Base-by-base conservation (phyloP, 257 asterid genomes). In the Haberlea rhodopensis region DNA sequence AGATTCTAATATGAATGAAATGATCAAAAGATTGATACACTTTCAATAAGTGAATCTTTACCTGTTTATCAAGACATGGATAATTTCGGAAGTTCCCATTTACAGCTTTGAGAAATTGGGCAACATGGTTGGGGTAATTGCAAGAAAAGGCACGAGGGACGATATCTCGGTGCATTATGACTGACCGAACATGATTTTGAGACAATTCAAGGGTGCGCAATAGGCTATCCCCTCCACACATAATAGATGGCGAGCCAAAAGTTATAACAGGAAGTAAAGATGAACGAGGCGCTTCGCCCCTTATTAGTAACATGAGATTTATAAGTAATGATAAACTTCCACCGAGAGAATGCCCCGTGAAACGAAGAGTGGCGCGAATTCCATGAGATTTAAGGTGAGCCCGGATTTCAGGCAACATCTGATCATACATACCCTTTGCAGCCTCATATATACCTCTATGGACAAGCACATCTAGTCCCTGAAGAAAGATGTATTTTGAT, bases 371-470 rank as follows among this genome's bases (percentile, higher is more conserved):
- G 18, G 97, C 96, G 53, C 75, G 77, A 9, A 73, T 74, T 7
- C 96, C 88, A 3, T 81, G 78, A 25, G 84, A 67, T 67, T 77
- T 71, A 60, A 92, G 77, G 65, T 92, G 99, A 5, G 73, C 73
- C 3, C 63, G 87, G 34, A 94, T 75, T 78, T 87, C 96, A 18
- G 97, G 95, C 75, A 94, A 48, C 86, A 94, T 86, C 43, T 87
- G 97, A 69, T 85, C 92, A 5, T 87, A 94, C 19, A 85, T 90
- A 49, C 96, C 99, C 78, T 90, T 90, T n/a, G 97, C 97, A 63
- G 97, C 96, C 84, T 94, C 97, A 8, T 94, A 94, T 66, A 90
- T 94, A 66, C 99, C 96, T 58, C 99, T 79, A 69, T 94, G 99
- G 58, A 90, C 97, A 25, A 85, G 84, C 62, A 90, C 88, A 66